Evolutionary conservation across 2,329 filamentous ascomycete species (phyloP).

Genomic region (Trichophyton simii): DNA sequence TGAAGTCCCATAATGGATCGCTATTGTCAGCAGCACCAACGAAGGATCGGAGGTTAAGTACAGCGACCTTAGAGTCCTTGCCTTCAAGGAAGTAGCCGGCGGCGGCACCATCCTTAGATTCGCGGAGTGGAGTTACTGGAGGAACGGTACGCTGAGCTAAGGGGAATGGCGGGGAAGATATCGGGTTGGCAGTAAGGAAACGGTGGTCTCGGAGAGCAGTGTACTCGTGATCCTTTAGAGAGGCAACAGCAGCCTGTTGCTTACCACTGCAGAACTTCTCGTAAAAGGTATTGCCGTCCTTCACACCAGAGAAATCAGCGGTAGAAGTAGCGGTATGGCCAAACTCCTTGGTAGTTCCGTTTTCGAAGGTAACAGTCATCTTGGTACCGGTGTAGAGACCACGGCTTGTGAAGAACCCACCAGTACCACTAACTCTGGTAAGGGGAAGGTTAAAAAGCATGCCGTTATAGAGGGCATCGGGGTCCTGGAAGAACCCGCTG

Average conservation of each 20-base stretch:
- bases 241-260: no score
- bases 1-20: constrained; percentile 19
- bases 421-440: neutral
- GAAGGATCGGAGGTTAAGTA: constrained; percentile 35
- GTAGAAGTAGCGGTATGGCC: constrained; percentile 17
- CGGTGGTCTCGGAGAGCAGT: neutral
- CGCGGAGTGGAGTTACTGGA: constrained; percentile 26
- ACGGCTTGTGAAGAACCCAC: constrained; percentile 9
- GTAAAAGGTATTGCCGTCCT: constrained; percentile 31
- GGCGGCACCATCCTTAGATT: constrained; percentile 22
- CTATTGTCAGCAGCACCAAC: constrained; percentile 12
- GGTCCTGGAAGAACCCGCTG: constrained; percentile 16
- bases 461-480: constrained; percentile 23
- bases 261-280: constrained; percentile 23
- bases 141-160: constrained; percentile 26
- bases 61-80: constrained; percentile 31
- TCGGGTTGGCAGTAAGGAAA: constrained; percentile 23
- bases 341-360: constrained; percentile 19
- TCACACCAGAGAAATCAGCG: constrained; percentile 24
- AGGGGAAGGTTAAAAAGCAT: constrained; percentile 18
- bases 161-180: constrained; percentile 21
- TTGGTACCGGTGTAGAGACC: constrained; percentile 18
- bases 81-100: constrained; percentile 35
- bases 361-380: constrained; percentile 21
- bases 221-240: no score